A percentile compares a stretch with the other conserved stretches of the same genome.
These are phyloP conservation scores for Nakazawaea pomicola DNA, from an alignment of 805 yeast genomes.

Conservation along the genomic window DNA sequence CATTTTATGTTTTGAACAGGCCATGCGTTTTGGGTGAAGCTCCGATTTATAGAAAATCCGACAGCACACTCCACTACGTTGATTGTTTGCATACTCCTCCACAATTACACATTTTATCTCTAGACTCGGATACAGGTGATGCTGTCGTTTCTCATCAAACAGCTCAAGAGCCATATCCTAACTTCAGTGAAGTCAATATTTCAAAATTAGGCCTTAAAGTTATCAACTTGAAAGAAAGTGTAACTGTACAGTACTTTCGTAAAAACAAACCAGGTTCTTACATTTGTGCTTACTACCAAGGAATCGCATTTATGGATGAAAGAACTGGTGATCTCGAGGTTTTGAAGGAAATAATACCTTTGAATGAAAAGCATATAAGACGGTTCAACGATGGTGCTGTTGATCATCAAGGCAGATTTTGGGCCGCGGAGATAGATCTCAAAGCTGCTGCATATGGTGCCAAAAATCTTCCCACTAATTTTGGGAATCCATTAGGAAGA, in stretches of 20 bases:
- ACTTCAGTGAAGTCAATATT: conserved; percentile 14
- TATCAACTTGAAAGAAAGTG: conserved; percentile 22
- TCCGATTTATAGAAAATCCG: conserved; percentile 26
- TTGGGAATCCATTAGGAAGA: conserved; percentile 23
- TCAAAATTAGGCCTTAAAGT: conserved; percentile 19
- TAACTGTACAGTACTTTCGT: conserved; percentile 27
- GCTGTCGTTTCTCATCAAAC: conserved; percentile 15
- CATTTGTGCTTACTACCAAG: conserved; percentile 27
- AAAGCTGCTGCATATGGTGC: conserved; percentile 22
- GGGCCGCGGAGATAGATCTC: conserved; percentile 39
- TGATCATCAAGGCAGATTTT: conserved; percentile 38
- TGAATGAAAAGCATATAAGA: conserved; percentile 19
- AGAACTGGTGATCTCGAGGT: conserved; percentile 25
- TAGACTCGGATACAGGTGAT: conserved; percentile 22
- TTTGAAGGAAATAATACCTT: conserved; percentile 25
- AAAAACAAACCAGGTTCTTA: conserved; percentile 23
- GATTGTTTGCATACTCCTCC: conserved; percentile 22
- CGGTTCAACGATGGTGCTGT: conserved; percentile 19
- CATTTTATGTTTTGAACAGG: conserved; percentile 18
- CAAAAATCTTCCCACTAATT: conserved; percentile 18
- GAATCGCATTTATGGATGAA: conserved; percentile 29
- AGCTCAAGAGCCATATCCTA: conserved; percentile 10
- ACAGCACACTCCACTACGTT: conserved; percentile 28
- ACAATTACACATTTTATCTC: conserved; percentile 23
- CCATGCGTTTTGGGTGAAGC: conserved; percentile 30